phyloP scores from a whole-genome alignment of 1,139 yeast genomes.

The Nakaseomyces bracarensis region DNA sequence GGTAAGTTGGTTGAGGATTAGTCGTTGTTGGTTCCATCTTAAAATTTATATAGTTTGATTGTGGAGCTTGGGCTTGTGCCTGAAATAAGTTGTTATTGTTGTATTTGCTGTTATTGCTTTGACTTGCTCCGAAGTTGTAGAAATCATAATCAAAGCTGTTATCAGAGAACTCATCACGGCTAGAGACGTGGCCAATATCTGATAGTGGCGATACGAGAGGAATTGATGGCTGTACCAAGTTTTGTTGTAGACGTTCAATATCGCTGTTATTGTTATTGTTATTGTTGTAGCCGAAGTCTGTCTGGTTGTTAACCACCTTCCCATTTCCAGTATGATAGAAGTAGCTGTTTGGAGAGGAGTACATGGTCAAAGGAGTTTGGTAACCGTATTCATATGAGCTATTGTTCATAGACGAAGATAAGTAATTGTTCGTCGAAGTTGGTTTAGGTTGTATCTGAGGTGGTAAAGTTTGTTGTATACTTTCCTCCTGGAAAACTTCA shows the following conservation, averaged over 20 bases:
- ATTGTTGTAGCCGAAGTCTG: conserved; percentile 3
- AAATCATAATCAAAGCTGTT: conserved; percentile 16
- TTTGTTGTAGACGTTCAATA: conserved; percentile 4
- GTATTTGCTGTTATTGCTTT: background rate
- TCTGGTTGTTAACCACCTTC: conserved; percentile 7
- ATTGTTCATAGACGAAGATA: conserved; percentile 15
- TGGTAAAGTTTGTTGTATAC: conserved; percentile 11
- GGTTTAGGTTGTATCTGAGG: conserved; percentile 16
- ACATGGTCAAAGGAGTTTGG: conserved; percentile 21
- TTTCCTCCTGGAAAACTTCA: conserved; percentile 18
- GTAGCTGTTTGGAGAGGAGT: conserved; percentile 21
- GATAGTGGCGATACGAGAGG: conserved; percentile 7
- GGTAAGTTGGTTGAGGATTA: background rate
- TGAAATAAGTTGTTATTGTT: conserved; percentile 1
- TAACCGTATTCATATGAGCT: conserved; percentile 7
- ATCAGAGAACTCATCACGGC: conserved; percentile 5
- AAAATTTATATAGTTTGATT: background rate
- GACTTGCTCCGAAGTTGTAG: conserved; percentile 13
- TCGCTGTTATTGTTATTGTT: too few relatives aligned
- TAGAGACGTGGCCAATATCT: conserved; percentile 5
- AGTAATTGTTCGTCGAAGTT: conserved; percentile 13
- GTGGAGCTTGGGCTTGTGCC: background rate
- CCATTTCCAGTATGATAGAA: conserved; percentile 10
- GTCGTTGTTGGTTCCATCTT: conserved; percentile 3
- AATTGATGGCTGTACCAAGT: conserved; percentile 1